Conservation (phyloP, 345 rosid genomes). For the Dovyalis caffra region DNA sequence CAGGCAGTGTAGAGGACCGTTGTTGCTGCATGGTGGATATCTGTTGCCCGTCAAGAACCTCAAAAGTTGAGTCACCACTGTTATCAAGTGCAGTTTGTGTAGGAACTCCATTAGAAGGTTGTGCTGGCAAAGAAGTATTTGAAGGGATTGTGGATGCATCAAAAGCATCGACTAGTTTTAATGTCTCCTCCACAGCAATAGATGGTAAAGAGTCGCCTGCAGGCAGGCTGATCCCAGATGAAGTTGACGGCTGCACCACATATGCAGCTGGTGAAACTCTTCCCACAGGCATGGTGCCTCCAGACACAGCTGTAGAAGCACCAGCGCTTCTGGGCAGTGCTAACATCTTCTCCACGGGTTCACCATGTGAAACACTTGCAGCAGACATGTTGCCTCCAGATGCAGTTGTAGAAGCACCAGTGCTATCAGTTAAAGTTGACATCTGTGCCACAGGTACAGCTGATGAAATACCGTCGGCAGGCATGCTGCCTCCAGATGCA, state of each 20-base stretch:
- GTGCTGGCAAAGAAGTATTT: slow-evolving; percentile 23
- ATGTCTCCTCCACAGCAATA: neutral
- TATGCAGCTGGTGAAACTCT: slow-evolving; percentile 16
- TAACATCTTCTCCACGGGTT: slow-evolving; percentile 16
- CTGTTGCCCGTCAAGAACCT: slow-evolving; percentile 19
- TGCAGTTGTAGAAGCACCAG: slow-evolving; percentile 18
- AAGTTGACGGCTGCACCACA: slow-evolving; percentile 14
- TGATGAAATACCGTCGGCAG: slow-evolving; percentile 1
- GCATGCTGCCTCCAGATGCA: slow-evolving; percentile 20
- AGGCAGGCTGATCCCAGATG: slow-evolving; percentile 4
- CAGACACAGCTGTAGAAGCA: slow-evolving; percentile 19
- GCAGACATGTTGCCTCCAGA: slow-evolving; percentile 16
- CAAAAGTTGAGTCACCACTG: slow-evolving; percentile 1
- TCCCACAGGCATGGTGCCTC: slow-evolving; percentile 14
- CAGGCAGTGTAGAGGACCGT: slow-evolving; percentile 22
- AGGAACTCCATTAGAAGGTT: slow-evolving; percentile 24
- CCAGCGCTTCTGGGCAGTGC: slow-evolving; percentile 7
- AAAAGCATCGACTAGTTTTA: slow-evolving; percentile 9
- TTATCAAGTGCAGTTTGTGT: slow-evolving; percentile 13
- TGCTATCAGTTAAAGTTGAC: slow-evolving; percentile 2
- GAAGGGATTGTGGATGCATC: slow-evolving; percentile 10
- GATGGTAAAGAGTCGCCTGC: slow-evolving; percentile 5
- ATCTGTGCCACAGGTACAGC: slow-evolving; percentile 14
- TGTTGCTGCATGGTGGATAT: slow-evolving; percentile 19
- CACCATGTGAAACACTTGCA: slow-evolving; percentile 11